phyloP scores from a whole-genome alignment of 2,329 filamentous ascomycete species.

The Didymella exigua region DNA sequence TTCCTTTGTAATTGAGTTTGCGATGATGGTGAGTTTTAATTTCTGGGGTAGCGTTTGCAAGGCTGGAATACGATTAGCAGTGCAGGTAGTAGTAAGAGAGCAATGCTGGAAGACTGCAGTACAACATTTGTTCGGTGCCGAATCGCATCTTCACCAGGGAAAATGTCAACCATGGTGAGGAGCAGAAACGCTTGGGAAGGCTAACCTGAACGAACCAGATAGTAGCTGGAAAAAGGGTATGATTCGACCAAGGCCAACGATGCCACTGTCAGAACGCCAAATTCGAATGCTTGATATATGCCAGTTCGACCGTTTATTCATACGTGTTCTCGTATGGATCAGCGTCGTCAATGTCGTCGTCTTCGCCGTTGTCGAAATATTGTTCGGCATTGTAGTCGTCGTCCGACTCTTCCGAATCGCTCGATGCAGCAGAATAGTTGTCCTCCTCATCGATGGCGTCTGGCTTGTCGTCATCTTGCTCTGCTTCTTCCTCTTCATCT shows the following conservation, averaged over 20 bases:
- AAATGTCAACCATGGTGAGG: not conserved
- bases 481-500: conserved; percentile 55
- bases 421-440: conserved; percentile 58
- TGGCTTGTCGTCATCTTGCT: conserved; percentile 57
- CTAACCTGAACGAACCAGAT: not conserved
- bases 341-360: conserved; percentile 52
- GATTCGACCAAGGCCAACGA: conserved; percentile 19
- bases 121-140: not conserved
- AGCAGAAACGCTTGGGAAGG: not conserved
- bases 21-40: not conserved
- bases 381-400: conserved; percentile 68
- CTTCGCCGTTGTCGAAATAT: conserved; percentile 59
- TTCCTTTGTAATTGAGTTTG: not conserved
- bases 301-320: conserved; percentile 22
- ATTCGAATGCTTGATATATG: not conserved
- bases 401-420: conserved; percentile 67
- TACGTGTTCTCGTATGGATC: conserved; percentile 47
- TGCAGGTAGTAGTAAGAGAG: not conserved
- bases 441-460: conserved; percentile 65
- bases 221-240: conserved; percentile 24
- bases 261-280: conserved; percentile 13
- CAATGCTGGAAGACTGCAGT: not conserved
- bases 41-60: no score
- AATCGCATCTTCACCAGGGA: not conserved
- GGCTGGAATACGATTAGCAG: not conserved